Evolutionary conservation across 129 eudicot genomes (phyloP).

Genomic region (Arctium lappa): DNA sequence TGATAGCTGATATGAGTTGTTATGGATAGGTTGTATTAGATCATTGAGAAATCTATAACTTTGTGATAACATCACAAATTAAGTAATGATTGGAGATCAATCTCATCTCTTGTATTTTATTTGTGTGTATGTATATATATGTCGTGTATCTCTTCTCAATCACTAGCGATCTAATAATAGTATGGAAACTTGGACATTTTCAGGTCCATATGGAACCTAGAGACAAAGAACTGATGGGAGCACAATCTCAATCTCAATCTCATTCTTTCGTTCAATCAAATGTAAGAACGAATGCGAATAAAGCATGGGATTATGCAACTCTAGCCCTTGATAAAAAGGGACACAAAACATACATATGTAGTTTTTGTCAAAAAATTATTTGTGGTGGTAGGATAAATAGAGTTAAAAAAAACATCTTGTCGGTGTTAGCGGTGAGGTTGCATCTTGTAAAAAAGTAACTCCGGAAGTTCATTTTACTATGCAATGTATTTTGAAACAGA

Average conservation of each 20-base stretch:
- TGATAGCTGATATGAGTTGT: background rate
- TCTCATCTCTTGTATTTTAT: no score
- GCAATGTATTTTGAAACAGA: no score
- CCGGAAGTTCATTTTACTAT: background rate
- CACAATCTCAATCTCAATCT: background rate
- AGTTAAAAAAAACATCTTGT: background rate
- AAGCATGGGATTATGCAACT: background rate
- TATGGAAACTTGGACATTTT: no score
- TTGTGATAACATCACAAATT: background rate
- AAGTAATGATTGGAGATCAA: background rate
- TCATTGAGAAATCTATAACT: background rate
- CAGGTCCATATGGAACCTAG: background rate
- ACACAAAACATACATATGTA: no score
- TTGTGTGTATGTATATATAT: no score
- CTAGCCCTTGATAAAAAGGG: background rate
- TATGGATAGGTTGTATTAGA: background rate
- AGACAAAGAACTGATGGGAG: background rate
- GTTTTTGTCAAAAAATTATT: background rate
- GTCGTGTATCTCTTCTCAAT: no score
- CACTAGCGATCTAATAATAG: no score
- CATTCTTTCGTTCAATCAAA: background rate
- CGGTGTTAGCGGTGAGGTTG: background rate
- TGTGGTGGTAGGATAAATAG: background rate
- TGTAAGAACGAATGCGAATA: background rate
- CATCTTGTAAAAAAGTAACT: background rate